Evolutionary conservation across 192 early-diverging fungal genomes (phyloP).

Genomic region (Podila minutissima): DNA sequence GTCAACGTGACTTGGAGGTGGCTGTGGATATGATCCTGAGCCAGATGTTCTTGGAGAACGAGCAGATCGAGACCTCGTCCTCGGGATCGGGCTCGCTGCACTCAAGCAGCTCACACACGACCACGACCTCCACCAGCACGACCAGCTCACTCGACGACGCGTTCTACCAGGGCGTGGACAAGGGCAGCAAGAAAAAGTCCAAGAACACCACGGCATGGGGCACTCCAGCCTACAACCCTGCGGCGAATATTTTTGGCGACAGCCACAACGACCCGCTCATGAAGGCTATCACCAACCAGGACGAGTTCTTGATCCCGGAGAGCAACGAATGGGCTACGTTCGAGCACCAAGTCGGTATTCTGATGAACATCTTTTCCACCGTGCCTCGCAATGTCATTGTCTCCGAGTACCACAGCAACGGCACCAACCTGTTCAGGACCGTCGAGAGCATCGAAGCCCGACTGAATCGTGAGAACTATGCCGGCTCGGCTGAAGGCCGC

Average conservation of each 20-base stretch:
- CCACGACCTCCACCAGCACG: slow-evolving; percentile 7
- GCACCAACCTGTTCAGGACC: slow-evolving; percentile 30
- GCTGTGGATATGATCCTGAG: slow-evolving; percentile 44
- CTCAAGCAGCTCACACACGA: slow-evolving; percentile 9
- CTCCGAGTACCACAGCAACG: slow-evolving; percentile 41
- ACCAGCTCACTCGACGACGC: slow-evolving; percentile 30
- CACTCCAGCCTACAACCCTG: not conserved
- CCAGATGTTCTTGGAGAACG: slow-evolving; percentile 49
- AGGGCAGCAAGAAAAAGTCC: slow-evolving; percentile 16
- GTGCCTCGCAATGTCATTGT: slow-evolving; percentile 39
- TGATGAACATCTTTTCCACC: slow-evolving; percentile 44
- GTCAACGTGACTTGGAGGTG: slow-evolving; percentile 19
- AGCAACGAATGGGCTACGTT: slow-evolving; percentile 50
- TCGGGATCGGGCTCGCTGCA: slow-evolving; percentile 29
- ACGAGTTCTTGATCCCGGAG: slow-evolving; percentile 46
- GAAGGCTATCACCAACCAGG: slow-evolving; percentile 23
- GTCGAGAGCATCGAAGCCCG: slow-evolving; percentile 36
- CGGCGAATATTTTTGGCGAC: not conserved
- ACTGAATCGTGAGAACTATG: slow-evolving; percentile 22
- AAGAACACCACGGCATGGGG: slow-evolving; percentile 14
- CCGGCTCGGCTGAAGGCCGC: slow-evolving; percentile 13
- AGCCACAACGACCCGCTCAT: slow-evolving; percentile 20
- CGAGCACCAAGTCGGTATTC: slow-evolving; percentile 40
- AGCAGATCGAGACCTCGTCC: slow-evolving; percentile 42
- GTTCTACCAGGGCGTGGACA: slow-evolving; percentile 18